Percentiles rank a stretch among this genome's conserved stretches.
These are phyloP conservation scores for Pythium grandisporangium DNA, from an alignment of 352 stramenopile genomes.

Conservation along the genomic window DNA sequence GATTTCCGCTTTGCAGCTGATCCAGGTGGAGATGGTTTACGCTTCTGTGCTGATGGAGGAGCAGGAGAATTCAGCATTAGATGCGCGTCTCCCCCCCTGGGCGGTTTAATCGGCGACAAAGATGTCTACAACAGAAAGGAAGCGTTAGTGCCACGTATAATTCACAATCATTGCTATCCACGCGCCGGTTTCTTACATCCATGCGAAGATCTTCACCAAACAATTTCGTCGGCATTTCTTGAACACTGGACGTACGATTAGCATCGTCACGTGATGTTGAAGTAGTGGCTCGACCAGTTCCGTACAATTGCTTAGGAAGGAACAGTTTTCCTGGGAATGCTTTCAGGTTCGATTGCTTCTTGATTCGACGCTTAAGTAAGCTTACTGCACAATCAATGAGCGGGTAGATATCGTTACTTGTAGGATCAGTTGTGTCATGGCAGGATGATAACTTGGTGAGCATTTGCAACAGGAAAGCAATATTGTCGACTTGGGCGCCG, in stretches of 20 bases:
- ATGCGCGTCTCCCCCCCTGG: conserved; percentile 37
- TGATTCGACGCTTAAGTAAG: conserved; percentile 77
- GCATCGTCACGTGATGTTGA: not conserved
- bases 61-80: conserved; percentile 54
- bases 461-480: conserved; percentile 80
- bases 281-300: conserved; percentile 8
- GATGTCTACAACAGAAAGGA: conserved; percentile 36
- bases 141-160: no score
- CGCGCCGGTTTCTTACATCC: no score
- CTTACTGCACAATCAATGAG: conserved; percentile 44
- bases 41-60: conserved; percentile 46
- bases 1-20: conserved; percentile 12
- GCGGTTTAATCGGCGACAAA: conserved; percentile 68
- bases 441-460: conserved; percentile 65
- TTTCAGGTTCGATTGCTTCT: conserved; percentile 79
- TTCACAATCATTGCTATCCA: no score
- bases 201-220: no score
- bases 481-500: conserved; percentile 58
- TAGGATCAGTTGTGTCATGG: conserved; percentile 39
- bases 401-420: conserved; percentile 41
- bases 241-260: not conserved
- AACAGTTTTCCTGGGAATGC: conserved; percentile 78
- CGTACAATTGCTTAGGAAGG: conserved; percentile 64
- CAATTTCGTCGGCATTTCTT: not conserved
- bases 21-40: conserved; percentile 17